phyloP scores from a whole-genome alignment of 495 filamentous ascomycete genomes.

The Talaromyces wortmannii region DNA sequence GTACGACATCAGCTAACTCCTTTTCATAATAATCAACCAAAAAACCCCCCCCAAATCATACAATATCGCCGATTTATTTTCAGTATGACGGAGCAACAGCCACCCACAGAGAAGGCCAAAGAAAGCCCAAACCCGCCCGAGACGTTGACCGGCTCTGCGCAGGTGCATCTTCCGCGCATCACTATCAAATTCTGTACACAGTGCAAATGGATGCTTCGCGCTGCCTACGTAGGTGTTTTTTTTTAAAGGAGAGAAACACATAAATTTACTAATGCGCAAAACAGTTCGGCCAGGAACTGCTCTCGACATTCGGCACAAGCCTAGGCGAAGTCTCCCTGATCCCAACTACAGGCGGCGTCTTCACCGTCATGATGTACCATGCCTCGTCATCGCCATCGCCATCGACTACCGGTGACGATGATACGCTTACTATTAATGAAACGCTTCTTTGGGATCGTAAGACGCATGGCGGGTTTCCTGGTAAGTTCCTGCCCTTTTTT shows the following conservation, averaged over 20 bases:
- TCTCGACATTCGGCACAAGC: conserved; percentile 85
- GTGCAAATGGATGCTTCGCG: conserved; percentile 88
- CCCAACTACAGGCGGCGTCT: conserved; percentile 78
- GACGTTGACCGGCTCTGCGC: conserved; percentile 3
- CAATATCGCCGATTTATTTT: conserved; percentile 8
- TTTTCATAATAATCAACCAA: too few species aligned
- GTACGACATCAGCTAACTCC: too few species aligned
- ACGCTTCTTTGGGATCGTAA: conserved; percentile 84
- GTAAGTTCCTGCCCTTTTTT: conserved; percentile 33
- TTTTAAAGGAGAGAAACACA: not conserved
- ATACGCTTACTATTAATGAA: conserved; percentile 20
- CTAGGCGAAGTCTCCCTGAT: conserved; percentile 89
- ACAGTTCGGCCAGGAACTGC: conserved; percentile 92
- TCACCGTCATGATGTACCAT: conserved; percentile 60
- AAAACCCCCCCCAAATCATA: too few species aligned
- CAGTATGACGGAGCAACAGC: not conserved
- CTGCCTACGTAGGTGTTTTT: conserved; percentile 63
- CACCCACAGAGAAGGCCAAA: not conserved
- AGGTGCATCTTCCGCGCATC: conserved; percentile 51
- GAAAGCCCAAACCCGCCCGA: not conserved
- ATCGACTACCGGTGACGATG: conserved; percentile 2
- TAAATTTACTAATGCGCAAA: not conserved
- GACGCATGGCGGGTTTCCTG: conserved; percentile 81
- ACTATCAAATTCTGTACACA: conserved; percentile 77
- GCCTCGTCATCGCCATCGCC: conserved; percentile 10